Evolutionary conservation across 2,329 filamentous ascomycete genomes (phyloP).

Genomic region (Colletotrichum horii): DNA sequence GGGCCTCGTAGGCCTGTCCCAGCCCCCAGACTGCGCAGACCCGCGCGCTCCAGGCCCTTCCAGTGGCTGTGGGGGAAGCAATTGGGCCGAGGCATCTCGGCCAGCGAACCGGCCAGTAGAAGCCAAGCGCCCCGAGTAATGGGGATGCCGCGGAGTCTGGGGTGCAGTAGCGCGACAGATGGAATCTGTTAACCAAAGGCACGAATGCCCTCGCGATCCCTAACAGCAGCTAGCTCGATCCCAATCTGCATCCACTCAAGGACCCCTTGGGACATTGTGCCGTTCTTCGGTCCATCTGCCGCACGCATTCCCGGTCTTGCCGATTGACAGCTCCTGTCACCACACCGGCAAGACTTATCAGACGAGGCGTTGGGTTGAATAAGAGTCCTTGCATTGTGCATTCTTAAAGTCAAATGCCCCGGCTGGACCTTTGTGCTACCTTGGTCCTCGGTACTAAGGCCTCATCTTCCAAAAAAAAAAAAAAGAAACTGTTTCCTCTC

Average conservation of each 20-base stretch:
- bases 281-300: not conserved
- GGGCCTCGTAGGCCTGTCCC: not conserved
- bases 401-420: not conserved
- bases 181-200: not conserved
- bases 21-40: not conserved
- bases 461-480: not conserved
- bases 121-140: not conserved
- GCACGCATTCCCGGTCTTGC: not conserved
- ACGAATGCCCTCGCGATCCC: accelerated
- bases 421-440: not conserved
- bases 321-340: not conserved
- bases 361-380: not conserved
- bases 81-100: slow-evolving; percentile 22
- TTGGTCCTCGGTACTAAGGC: not conserved
- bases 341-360: not conserved
- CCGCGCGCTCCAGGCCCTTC: not conserved
- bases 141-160: slow-evolving; percentile 1
- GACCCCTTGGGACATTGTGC: not conserved
- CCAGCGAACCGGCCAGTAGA: slow-evolving; percentile 1
- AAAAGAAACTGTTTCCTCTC: not conserved
- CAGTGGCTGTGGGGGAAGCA: slow-evolving; percentile 12
- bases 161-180: slow-evolving; percentile 13
- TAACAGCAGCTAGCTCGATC: not conserved
- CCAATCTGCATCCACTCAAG: not conserved
- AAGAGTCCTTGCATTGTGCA: not conserved